Conservation (phyloP, 2,329 filamentous ascomycete species). For the Pseudogymnoascus verrucosus region DNA sequence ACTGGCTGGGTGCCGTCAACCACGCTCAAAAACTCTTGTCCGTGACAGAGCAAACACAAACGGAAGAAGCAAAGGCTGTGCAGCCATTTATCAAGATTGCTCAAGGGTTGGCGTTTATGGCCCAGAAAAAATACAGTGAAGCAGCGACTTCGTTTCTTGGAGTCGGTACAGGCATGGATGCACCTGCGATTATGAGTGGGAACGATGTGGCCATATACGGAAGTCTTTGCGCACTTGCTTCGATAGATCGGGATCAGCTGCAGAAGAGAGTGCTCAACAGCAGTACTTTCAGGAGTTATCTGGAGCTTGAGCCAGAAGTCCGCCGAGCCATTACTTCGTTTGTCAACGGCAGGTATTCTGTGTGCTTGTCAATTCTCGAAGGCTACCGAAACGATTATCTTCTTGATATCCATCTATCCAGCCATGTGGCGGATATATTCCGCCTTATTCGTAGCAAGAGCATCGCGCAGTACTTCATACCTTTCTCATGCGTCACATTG, state of each 20-base stretch:
- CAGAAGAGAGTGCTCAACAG: constrained; percentile 74
- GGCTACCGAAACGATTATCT: constrained; percentile 76
- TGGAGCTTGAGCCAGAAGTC: constrained; percentile 90
- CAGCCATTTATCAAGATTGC: constrained; percentile 48
- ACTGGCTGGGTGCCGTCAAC: constrained; percentile 63
- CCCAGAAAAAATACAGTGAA: constrained; percentile 47
- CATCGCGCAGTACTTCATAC: constrained; percentile 85
- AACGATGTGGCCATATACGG: constrained; percentile 93
- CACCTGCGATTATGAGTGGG: constrained; percentile 62
- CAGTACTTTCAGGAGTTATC: constrained; percentile 69
- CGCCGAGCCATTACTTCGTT: constrained; percentile 85
- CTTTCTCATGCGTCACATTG: constrained; percentile 81
- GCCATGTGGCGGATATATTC: constrained; percentile 64
- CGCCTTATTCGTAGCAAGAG: constrained; percentile 75
- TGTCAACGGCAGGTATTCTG: constrained; percentile 80
- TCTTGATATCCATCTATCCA: constrained; percentile 79
- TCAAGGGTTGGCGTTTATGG: constrained; percentile 54
- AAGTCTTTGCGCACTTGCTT: constrained; percentile 80
- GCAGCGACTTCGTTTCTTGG: constrained; percentile 61
- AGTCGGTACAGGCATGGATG: constrained; percentile 13
- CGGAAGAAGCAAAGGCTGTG: constrained; percentile 35
- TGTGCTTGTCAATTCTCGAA: constrained; percentile 75
- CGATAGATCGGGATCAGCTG: constrained; percentile 73
- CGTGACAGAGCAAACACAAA: constrained; percentile 28
- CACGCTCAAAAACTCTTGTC: constrained; percentile 56